Evolutionary conservation across 805 yeast genomes (phyloP).

Genomic region (Kockiozyma suomiensis): DNA sequence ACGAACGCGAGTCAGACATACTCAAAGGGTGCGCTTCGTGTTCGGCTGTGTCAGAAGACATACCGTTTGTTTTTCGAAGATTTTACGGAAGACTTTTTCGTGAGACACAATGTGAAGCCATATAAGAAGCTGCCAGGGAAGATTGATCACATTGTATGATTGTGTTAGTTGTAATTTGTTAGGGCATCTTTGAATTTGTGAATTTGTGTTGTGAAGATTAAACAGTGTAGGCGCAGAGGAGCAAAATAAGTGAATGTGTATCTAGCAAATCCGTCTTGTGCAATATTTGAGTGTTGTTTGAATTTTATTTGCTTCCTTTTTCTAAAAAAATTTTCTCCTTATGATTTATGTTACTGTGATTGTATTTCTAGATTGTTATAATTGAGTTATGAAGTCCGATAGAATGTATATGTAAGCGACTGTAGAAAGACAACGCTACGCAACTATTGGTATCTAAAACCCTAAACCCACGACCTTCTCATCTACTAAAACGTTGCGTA

Average conservation of each 20-base stretch:
- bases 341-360: background rate
- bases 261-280: background rate
- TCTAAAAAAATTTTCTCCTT: background rate
- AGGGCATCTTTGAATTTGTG: background rate
- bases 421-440: no score
- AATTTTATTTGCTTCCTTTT: background rate
- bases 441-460: background rate
- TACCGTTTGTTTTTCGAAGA: slow-evolving; percentile 81
- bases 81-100: slow-evolving; percentile 75
- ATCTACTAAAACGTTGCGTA: no score
- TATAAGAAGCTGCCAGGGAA: slow-evolving; percentile 21
- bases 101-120: slow-evolving; percentile 46
- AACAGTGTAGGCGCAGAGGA: slow-evolving; percentile 8
- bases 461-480: background rate
- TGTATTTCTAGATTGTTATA: slow-evolving; percentile 6
- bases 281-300: no score
- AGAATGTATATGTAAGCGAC: background rate
- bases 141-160: slow-evolving; percentile 17
- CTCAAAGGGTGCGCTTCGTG: slow-evolving; percentile 62
- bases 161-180: background rate
- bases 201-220: background rate
- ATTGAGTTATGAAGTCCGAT: background rate
- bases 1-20: slow-evolving; percentile 12
- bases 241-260: background rate
- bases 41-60: slow-evolving; percentile 74